Evolutionary conservation across 129 eudicot species (phyloP).

Genomic region (Daucus carota): DNA sequence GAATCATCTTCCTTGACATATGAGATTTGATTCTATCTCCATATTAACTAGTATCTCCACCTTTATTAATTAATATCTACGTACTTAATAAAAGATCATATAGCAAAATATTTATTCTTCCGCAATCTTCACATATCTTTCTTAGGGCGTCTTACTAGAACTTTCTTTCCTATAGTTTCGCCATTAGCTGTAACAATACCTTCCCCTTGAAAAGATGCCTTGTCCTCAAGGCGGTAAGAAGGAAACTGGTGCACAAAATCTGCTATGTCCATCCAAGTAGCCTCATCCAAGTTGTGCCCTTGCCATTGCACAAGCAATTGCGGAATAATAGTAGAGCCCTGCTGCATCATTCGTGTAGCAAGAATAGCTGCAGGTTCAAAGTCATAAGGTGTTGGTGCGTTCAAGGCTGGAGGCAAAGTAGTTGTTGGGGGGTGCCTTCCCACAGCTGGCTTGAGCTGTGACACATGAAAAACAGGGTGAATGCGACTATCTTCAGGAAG

Average conservation of each 20-base stretch:
- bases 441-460: background rate
- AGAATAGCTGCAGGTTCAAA: background rate
- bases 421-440: background rate
- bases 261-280: background rate
- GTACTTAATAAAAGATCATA: no score
- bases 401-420: background rate
- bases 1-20: background rate
- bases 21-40: no score
- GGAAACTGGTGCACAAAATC: background rate
- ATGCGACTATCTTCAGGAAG: background rate
- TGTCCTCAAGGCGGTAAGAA: constrained; percentile 2
- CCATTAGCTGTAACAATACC: background rate
- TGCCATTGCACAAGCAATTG: background rate
- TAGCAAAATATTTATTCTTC: background rate
- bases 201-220: background rate
- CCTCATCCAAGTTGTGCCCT: background rate
- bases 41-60: no score
- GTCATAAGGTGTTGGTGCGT: background rate
- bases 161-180: background rate
- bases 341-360: background rate
- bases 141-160: background rate
- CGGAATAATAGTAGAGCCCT: background rate
- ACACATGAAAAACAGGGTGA: background rate
- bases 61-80: no score
- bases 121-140: background rate